Percentiles rank a stretch among this genome's conserved stretches.
Evolutionary conservation across 345 rosid species (phyloP).

Genomic region (Orychophragmus violaceus): DNA sequence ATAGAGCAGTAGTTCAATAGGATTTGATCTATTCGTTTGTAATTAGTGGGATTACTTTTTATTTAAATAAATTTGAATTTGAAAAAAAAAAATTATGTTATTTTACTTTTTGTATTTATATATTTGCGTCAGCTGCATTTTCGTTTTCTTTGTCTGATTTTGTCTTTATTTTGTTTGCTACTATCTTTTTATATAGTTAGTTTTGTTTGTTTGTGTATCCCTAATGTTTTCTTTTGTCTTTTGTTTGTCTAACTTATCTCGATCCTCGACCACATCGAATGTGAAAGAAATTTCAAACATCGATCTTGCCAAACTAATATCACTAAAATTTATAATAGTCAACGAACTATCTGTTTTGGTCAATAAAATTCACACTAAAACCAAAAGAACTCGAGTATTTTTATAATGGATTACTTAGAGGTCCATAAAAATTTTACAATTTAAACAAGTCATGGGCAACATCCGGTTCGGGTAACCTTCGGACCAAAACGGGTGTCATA

Average conservation of each 20-base stretch:
- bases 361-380: neutral
- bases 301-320: neutral
- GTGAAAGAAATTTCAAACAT: neutral
- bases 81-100: too few species aligned
- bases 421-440: neutral
- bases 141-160: neutral
- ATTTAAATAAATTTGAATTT: too few species aligned
- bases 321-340: neutral
- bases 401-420: neutral
- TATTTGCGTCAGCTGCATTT: too few species aligned
- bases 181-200: neutral
- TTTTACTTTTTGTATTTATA: too few species aligned
- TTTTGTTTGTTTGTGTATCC: conserved; percentile 9
- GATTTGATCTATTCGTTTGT: too few species aligned
- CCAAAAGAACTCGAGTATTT: neutral
- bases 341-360: neutral
- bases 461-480: too few species aligned
- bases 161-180: neutral
- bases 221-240: neutral
- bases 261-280: neutral
- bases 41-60: too few species aligned
- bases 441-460: too few species aligned
- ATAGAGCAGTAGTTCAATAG: too few species aligned
- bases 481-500: too few species aligned
- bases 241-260: neutral